These are phyloP conservation scores for Nosema muscidifuracis DNA, from an alignment of 371 early-diverging fungal species.

Conservation along the genomic window DNA sequence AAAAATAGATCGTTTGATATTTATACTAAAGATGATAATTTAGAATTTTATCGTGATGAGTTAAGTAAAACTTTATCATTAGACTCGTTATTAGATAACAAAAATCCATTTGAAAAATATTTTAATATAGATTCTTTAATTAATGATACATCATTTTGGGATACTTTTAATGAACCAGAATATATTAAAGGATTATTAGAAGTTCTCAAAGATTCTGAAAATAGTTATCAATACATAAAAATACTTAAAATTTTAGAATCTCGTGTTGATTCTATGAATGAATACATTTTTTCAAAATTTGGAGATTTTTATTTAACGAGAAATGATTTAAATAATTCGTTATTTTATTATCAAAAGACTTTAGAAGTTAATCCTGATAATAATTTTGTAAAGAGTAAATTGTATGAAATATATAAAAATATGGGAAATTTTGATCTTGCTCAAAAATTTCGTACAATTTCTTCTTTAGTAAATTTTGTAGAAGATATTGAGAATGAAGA, in stretches of 20 bases:
- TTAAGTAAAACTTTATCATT: neutral
- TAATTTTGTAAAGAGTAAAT: slow-evolving; percentile 46
- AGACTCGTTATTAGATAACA: neutral
- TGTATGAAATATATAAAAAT: slow-evolving; percentile 57
- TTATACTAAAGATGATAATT: neutral
- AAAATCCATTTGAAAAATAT: neutral
- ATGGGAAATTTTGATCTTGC: slow-evolving; percentile 56
- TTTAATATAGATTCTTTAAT: neutral
- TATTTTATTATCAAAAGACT: slow-evolving; percentile 42
- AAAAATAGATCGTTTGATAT: neutral
- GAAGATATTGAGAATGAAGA: slow-evolving; percentile 33
- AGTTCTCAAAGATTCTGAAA: neutral
- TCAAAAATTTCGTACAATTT: slow-evolving; percentile 48
- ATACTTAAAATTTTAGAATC: slow-evolving; percentile 32
- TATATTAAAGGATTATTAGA: slow-evolving; percentile 3
- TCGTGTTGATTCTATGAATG: slow-evolving; percentile 14
- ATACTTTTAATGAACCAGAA: slow-evolving; percentile 6
- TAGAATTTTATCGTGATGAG: no score
- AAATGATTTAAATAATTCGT: slow-evolving; percentile 26
- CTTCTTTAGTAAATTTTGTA: slow-evolving; percentile 42
- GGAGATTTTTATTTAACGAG: slow-evolving; percentile 19
- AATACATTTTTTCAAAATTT: slow-evolving; percentile 15
- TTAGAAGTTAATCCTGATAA: slow-evolving; percentile 40
- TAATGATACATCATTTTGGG: neutral
- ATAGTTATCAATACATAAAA: slow-evolving; percentile 15